Evolutionary conservation across 1,139 yeast genomes (phyloP), one percentile per base, ranked within the genome.

Genomic region (Suhomyces maxii): DNA sequence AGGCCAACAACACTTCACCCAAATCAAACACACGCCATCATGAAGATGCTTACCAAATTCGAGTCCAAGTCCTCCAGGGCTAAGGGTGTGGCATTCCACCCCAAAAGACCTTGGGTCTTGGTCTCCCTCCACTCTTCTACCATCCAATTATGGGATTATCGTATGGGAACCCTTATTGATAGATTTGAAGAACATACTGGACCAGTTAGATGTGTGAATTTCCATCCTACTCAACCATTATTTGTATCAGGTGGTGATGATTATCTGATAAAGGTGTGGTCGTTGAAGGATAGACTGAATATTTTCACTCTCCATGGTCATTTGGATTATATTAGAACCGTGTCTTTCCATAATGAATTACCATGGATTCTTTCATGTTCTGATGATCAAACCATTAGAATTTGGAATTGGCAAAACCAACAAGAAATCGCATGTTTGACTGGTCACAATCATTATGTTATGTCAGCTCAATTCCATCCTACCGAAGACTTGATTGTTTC

Each of bases 331-430:
- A 89, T 93, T 48, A 82, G 99, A 65, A 88, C 96, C 9, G 98
- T 90, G 37, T 88, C 84, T 54, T 95, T 95, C 80, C 99, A 95
- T 70, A 87, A 84, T 60, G 97, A 91, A 64, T 78, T 95, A 64
- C 99, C 99, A 9, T 95, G 99, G 99, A 87, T 95, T 61, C 82
- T 95, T 52, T 86, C 97, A 23, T 86, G 95, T 54, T 89, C 97
- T 36, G 99, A 95, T 67, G 99, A 95, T 74, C 99, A 95, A 71
- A 95, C 99, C 38, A 90, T 95, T 56, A 81, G 99, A 64, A 93
- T 95, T 58, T 95, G 99, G 99, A 95, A 95, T 71, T 95, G 99
- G 99, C 99, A 95, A 73, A 91, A 91, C 65, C 85, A 99, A 58
- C 95, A 90, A 67, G 98, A 93, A 64, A 87, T 95, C 61, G 98